Conservation (phyloP, 176 grass and related monocot species). For the Poa annua region DNA sequence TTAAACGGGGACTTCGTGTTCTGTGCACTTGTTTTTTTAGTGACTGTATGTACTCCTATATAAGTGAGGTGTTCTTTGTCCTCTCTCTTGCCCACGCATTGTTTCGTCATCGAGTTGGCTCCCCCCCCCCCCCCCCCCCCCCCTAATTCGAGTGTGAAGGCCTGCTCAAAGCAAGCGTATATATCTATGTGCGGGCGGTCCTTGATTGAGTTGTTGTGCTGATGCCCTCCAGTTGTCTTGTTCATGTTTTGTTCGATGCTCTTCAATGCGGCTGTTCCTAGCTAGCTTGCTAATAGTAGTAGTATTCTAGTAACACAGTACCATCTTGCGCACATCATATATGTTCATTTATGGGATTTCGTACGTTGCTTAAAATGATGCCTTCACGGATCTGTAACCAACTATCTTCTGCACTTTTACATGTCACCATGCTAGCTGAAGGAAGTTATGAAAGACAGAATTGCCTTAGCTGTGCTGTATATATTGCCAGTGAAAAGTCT, state of each 20-base stretch:
- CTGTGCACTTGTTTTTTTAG: conserved; percentile 29
- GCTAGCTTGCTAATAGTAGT: background rate
- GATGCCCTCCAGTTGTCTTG: conserved; percentile 8
- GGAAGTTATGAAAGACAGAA: background rate
- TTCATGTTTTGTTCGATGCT: background rate
- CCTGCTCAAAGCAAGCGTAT: background rate
- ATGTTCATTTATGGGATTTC: conserved; percentile 15
- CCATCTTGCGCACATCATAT: conserved; percentile 14
- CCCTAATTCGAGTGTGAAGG: background rate
- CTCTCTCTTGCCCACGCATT: background rate
- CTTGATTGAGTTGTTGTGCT: conserved; percentile 20
- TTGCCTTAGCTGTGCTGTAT: background rate
- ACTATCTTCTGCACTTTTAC: background rate
- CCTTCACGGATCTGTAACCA: background rate
- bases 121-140: too few species aligned
- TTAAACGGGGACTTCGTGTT: conserved; percentile 37
- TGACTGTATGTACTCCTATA: background rate
- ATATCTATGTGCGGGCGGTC: background rate
- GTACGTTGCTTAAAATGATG: background rate
- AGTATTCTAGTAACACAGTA: background rate
- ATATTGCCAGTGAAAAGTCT: background rate
- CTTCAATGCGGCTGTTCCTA: background rate
- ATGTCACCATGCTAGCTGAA: background rate
- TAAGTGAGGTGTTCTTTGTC: background rate
- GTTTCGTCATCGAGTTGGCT: background rate